These are phyloP conservation scores for Aspergillus sp. DNA, from an alignment of 2,329 filamentous ascomycete genomes.

Conservation along the genomic window DNA sequence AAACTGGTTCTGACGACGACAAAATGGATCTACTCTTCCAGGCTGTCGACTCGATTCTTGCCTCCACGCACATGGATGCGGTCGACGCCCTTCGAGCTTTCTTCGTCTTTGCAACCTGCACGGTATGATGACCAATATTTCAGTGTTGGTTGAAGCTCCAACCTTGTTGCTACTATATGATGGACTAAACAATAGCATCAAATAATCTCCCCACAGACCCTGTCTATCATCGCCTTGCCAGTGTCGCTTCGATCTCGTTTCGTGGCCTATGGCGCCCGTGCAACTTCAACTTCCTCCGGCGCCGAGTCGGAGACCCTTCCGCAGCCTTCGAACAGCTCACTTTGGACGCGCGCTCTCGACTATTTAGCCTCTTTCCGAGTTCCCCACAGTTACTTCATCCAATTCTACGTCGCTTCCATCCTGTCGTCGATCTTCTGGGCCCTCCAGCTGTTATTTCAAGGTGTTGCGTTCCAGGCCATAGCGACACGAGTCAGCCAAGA, in stretches of 20 bases:
- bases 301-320: constrained; percentile 8
- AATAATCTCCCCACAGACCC: constrained; percentile 28
- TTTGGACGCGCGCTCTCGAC: constrained; percentile 39
- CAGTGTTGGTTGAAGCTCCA: too few species aligned
- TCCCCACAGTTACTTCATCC: constrained; percentile 82
- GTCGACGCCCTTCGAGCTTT: constrained; percentile 32
- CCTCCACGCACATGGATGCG: constrained; percentile 22
- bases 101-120: constrained; percentile 33
- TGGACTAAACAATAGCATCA: not conserved
- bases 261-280: constrained; percentile 57
- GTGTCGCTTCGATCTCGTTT: constrained; percentile 52
- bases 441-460: constrained; percentile 54
- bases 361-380: constrained; percentile 55
- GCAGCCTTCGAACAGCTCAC: constrained; percentile 8
- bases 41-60: constrained; percentile 10
- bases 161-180: too few species aligned
- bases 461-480: constrained; percentile 48
- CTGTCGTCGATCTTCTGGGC: constrained; percentile 70
- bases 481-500: constrained; percentile 39
- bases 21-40: constrained; percentile 8
- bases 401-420: constrained; percentile 77
- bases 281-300: constrained; percentile 23
- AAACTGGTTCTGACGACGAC: too few species aligned
- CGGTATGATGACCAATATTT: constrained; percentile 21
- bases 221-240: constrained; percentile 45